Evolutionary conservation across 163 green algal species (phyloP).

Genomic region (Scenedesmus sp.): DNA sequence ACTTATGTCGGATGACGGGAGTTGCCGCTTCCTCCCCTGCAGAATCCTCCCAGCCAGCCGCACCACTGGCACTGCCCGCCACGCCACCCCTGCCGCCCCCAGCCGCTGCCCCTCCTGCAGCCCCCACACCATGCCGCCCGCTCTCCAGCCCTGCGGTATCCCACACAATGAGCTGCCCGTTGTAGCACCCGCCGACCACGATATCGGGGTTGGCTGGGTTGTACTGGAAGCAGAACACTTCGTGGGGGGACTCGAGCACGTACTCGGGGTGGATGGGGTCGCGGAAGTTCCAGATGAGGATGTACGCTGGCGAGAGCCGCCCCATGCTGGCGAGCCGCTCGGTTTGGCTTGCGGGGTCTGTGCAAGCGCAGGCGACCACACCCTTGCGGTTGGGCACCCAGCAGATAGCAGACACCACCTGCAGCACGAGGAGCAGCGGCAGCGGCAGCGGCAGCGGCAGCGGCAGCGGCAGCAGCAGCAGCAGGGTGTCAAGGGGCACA

Average conservation of each 20-base stretch:
- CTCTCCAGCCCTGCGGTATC: conserved; percentile 56
- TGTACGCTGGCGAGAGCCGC: conserved; percentile 64
- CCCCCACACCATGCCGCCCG: background rate
- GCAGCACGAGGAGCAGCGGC: background rate
- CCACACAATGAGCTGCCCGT: conserved; percentile 77
- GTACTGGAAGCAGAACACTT: conserved; percentile 78
- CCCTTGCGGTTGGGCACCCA: conserved; percentile 81
- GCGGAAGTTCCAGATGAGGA: conserved; percentile 88
- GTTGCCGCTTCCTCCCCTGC: conserved; percentile 37
- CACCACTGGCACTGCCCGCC: background rate
- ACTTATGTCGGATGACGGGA: conserved; percentile 45
- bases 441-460: background rate
- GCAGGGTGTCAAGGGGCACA: no score
- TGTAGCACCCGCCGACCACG: conserved; percentile 79
- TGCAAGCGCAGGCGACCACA: conserved; percentile 79
- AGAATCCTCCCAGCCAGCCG: background rate
- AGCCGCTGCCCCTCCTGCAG: background rate
- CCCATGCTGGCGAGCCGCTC: conserved; percentile 74
- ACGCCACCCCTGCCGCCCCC: background rate
- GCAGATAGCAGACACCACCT: conserved; percentile 79
- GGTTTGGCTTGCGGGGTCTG: conserved; percentile 68
- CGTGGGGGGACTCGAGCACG: conserved; percentile 76
- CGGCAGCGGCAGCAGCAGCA: background rate
- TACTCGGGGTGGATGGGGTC: conserved; percentile 87
- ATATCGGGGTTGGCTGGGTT: conserved; percentile 80